phyloP scores from a whole-genome alignment of 2,329 filamentous ascomycete species.

The Ophiostoma quercus region DNA sequence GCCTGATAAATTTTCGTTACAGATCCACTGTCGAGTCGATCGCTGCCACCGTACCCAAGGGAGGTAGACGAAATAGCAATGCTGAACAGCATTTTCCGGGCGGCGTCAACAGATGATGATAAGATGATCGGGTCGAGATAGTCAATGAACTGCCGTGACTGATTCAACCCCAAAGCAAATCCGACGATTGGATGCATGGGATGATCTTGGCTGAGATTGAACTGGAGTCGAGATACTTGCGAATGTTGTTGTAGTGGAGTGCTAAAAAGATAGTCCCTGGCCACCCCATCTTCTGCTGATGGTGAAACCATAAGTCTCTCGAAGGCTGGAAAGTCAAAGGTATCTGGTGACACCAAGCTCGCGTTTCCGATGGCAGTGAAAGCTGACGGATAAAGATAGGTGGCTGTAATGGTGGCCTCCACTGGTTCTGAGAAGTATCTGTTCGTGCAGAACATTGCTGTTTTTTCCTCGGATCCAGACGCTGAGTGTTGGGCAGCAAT shows the following conservation, averaged over 20 bases:
- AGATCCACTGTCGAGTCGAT: not conserved
- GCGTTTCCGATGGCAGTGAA: not conserved
- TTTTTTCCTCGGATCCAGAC: not conserved
- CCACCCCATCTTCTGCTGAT: not conserved
- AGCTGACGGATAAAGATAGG: not conserved
- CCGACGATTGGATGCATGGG: not conserved
- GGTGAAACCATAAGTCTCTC: not conserved
- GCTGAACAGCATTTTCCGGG: not conserved
- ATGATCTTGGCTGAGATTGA: not conserved
- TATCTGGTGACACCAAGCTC: not conserved
- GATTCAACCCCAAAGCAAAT: not conserved
- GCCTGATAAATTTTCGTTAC: not conserved
- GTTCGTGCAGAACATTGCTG: not conserved
- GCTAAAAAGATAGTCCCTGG: not conserved
- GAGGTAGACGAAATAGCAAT: not conserved
- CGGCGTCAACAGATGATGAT: not conserved
- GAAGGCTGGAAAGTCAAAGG: not conserved
- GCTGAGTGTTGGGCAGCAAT: not conserved
- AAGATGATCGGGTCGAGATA: not conserved
- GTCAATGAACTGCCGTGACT: not conserved
- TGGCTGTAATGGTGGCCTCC: not conserved
- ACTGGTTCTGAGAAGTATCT: not conserved
- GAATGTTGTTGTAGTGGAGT: not conserved
- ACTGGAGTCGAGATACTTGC: not conserved
- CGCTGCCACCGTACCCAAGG: not conserved